Conservation (phyloP, 2,329 filamentous ascomycete genomes). For the Penicillium sclerotigenum region DNA sequence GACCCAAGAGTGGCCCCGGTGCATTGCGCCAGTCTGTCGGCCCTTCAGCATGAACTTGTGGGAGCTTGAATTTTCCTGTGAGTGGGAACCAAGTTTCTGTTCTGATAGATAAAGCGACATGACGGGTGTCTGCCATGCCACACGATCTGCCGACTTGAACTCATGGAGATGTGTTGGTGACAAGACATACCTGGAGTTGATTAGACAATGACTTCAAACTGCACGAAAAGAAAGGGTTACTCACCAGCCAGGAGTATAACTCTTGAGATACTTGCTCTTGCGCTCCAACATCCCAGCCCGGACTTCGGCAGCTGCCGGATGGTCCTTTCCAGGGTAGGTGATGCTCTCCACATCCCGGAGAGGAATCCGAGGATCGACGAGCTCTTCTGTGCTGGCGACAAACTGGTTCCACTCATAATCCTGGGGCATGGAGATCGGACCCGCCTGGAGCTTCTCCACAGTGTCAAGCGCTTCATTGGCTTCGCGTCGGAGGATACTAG, state of each 20-base stretch:
- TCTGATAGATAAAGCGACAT: slow-evolving; percentile 96
- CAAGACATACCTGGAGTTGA: slow-evolving; percentile 72
- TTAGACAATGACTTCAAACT: slow-evolving; percentile 7
- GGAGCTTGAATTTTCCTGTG: slow-evolving; percentile 73
- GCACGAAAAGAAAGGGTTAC: slow-evolving; percentile 30
- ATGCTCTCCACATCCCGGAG: slow-evolving; percentile 77
- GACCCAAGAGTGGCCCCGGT: slow-evolving; percentile 71
- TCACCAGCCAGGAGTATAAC: slow-evolving; percentile 91
- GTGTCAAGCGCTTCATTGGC: slow-evolving; percentile 75
- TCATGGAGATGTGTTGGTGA: slow-evolving; percentile 97
- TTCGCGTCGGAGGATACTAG: slow-evolving; percentile 86
- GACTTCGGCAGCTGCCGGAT: slow-evolving; percentile 79
- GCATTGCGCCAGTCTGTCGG: slow-evolving; percentile 86
- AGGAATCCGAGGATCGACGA: slow-evolving; percentile 80
- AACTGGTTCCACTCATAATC: slow-evolving; percentile 88
- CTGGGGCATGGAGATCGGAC: slow-evolving; percentile 88
- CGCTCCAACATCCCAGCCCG: slow-evolving; percentile 88
- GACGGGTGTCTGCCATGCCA: slow-evolving; percentile 73
- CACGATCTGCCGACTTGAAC: slow-evolving; percentile 96
- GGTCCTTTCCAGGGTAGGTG: slow-evolving; percentile 84
- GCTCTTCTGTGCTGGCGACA: slow-evolving; percentile 74
- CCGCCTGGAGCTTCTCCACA: slow-evolving; percentile 75
- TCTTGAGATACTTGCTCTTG: slow-evolving; percentile 98
- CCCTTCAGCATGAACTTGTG: slow-evolving; percentile 99
- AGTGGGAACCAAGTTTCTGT: slow-evolving; percentile 92